These are phyloP conservation scores for Phytopythium ostracodes DNA, from an alignment of 352 stramenopile species.

Conservation along the genomic window DNA sequence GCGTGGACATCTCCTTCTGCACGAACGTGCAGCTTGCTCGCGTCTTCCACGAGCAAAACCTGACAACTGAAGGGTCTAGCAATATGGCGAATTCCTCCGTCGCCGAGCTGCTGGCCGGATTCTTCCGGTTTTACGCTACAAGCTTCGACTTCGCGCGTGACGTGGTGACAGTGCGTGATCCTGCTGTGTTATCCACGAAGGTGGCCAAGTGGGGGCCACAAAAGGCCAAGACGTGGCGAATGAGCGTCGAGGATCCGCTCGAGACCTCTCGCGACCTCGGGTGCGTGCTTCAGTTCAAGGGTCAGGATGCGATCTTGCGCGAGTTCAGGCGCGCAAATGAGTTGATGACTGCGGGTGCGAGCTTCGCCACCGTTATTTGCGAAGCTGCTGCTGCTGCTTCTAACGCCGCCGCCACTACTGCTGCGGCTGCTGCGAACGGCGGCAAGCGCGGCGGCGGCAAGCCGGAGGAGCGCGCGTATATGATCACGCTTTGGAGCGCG, in stretches of 20 bases:
- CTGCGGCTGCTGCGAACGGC: constrained; percentile 8
- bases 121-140: constrained; percentile 97
- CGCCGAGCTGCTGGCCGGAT: constrained; percentile 87
- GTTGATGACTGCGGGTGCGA: constrained; percentile 39
- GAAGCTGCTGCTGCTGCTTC: constrained; percentile 12
- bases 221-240: constrained; percentile 68
- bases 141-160: constrained; percentile 94
- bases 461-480: constrained; percentile 24
- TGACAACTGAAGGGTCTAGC: neutral
- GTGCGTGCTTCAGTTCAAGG: constrained; percentile 64
- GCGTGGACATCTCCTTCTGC: constrained; percentile 76
- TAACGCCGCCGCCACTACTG: constrained; percentile 7
- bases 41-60: constrained; percentile 28
- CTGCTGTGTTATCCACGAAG: constrained; percentile 36
- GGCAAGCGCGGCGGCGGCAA: constrained; percentile 13
- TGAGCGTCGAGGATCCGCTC: constrained; percentile 86
- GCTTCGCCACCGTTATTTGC: constrained; percentile 45
- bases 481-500: constrained; percentile 28
- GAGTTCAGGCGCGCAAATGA: constrained; percentile 60
- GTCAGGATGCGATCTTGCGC: constrained; percentile 54
- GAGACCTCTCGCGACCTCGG: constrained; percentile 77
- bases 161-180: constrained; percentile 90
- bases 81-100: constrained; percentile 20
- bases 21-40: constrained; percentile 30
- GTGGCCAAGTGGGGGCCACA: constrained; percentile 30